Evolutionary conservation across 163 green algal species (phyloP).

Genomic region (Prototheca stagnorum): DNA sequence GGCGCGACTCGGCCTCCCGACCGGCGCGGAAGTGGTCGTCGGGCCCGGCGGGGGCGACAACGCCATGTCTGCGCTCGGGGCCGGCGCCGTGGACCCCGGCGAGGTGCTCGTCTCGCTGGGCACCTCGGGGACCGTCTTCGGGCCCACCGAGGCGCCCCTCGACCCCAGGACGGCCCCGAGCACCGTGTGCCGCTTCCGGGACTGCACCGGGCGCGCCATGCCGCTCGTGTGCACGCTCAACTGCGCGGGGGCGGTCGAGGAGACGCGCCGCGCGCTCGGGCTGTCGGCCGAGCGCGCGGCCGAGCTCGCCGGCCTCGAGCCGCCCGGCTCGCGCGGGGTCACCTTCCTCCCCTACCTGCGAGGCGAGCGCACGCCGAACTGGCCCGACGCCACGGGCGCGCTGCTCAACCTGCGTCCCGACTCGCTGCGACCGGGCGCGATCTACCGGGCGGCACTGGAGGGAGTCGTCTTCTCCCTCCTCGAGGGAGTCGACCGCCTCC

Average conservation of each 20-base stretch:
- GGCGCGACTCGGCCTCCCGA: slow-evolving; percentile 35
- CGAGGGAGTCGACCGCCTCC: slow-evolving; percentile 21
- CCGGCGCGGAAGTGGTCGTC: slow-evolving; percentile 38
- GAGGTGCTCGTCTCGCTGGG: slow-evolving; percentile 53
- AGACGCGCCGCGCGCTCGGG: slow-evolving; percentile 35
- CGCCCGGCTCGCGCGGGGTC: slow-evolving; percentile 45
- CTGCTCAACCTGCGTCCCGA: slow-evolving; percentile 32
- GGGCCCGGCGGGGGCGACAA: slow-evolving; percentile 62
- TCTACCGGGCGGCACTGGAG: slow-evolving; percentile 69
- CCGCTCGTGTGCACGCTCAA: slow-evolving; percentile 82
- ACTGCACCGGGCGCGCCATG: slow-evolving; percentile 51
- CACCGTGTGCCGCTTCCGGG: slow-evolving; percentile 61
- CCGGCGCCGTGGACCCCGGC: slow-evolving; percentile 41
- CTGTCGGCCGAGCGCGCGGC: slow-evolving; percentile 43
- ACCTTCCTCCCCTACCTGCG: slow-evolving; percentile 72
- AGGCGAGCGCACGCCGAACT: slow-evolving; percentile 75
- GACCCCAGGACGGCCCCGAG: slow-evolving; percentile 52
- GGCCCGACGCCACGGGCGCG: slow-evolving; percentile 53
- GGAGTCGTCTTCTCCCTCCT: slow-evolving; percentile 61
- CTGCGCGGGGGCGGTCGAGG: slow-evolving; percentile 54
- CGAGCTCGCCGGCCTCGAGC: slow-evolving; percentile 33
- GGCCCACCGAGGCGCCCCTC: slow-evolving; percentile 31
- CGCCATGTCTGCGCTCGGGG: slow-evolving; percentile 50
- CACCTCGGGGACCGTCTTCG: slow-evolving; percentile 70
- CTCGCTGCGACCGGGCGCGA: slow-evolving; percentile 35